These are phyloP conservation scores for Lentinula boryana DNA, from an alignment of 768 basidiomycete genomes.

Conservation along the genomic window DNA sequence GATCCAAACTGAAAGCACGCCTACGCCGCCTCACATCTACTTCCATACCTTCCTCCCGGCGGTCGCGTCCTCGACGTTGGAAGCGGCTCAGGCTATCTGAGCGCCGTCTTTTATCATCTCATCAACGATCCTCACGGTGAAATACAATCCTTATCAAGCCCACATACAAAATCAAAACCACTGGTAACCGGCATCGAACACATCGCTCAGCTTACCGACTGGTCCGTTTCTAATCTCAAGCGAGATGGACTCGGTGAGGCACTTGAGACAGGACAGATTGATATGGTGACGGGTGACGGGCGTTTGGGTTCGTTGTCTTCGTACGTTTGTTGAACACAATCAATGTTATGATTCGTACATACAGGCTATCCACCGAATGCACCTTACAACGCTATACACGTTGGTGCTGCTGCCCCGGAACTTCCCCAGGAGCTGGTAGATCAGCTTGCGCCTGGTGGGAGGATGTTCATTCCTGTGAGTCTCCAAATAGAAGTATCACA, in stretches of 20 bases:
- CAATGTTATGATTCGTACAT: not conserved
- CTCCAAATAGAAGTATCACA: slow-evolving; percentile 12
- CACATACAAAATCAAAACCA: slow-evolving; percentile 20
- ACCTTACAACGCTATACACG: slow-evolving; percentile 84
- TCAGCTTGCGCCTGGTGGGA: slow-evolving; percentile 69
- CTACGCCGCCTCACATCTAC: slow-evolving; percentile 73
- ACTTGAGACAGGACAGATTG: slow-evolving; percentile 48
- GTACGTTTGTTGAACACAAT: not conserved
- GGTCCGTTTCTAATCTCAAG: slow-evolving; percentile 63
- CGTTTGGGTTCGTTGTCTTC: slow-evolving; percentile 46
- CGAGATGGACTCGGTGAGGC: slow-evolving; percentile 56
- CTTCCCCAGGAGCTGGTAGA: slow-evolving; percentile 69
- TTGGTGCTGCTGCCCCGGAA: slow-evolving; percentile 83
- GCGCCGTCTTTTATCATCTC: slow-evolving; percentile 77
- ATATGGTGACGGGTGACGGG: slow-evolving; percentile 74
- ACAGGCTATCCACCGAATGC: slow-evolving; percentile 35
- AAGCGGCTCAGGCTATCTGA: slow-evolving; percentile 81
- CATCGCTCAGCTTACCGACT: slow-evolving; percentile 68
- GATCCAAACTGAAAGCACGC: slow-evolving; percentile 57
- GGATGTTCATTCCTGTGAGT: slow-evolving; percentile 94
- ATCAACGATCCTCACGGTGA: slow-evolving; percentile 23
- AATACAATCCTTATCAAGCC: slow-evolving; percentile 8
- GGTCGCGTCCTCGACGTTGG: slow-evolving; percentile 85
- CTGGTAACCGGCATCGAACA: slow-evolving; percentile 91
- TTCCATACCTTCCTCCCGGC: slow-evolving; percentile 56